Evolutionary conservation across 495 filamentous ascomycete genomes (phyloP).

Genomic region (Hypoxylon trugodes): DNA sequence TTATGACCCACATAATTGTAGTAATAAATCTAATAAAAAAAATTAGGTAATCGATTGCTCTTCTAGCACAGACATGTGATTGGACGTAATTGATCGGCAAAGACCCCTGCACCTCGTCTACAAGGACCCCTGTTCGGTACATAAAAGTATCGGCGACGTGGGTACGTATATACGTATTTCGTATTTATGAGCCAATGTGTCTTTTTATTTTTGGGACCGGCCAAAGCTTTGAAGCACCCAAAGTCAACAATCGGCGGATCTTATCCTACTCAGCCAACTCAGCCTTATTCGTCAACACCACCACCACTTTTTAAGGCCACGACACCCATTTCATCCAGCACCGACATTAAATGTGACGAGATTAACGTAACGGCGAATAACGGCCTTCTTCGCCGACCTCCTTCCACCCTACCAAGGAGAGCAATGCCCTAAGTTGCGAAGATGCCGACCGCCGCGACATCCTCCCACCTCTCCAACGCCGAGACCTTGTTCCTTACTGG

Average conservation of each 20-base stretch:
- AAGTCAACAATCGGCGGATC: slow-evolving; percentile 1
- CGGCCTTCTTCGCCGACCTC: slow-evolving; percentile 23
- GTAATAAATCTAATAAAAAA: no score
- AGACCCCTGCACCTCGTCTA: not conserved
- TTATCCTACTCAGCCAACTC: no score
- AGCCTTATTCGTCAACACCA: slow-evolving; percentile 30
- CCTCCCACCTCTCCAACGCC: slow-evolving; percentile 63
- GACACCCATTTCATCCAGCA: slow-evolving; percentile 27
- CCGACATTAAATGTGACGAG: slow-evolving; percentile 26
- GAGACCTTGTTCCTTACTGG: slow-evolving; percentile 76
- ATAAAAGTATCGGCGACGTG: not conserved
- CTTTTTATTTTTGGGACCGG: slow-evolving; percentile 5
- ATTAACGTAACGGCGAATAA: slow-evolving; percentile 9
- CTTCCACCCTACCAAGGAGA: slow-evolving; percentile 9
- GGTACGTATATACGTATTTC: not conserved
- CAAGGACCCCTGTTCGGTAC: not conserved
- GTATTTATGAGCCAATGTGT: slow-evolving; percentile 17
- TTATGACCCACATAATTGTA: no score
- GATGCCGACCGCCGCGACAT: slow-evolving; percentile 52
- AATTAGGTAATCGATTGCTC: slow-evolving; percentile 11
- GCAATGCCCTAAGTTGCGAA: slow-evolving; percentile 31
- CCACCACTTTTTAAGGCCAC: slow-evolving; percentile 33
- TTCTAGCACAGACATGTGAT: not conserved
- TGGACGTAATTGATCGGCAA: slow-evolving; percentile 8
- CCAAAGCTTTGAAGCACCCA: no score